These are phyloP conservation scores for Penicillium ucsense DNA, from an alignment of 495 filamentous ascomycete genomes.

Conservation along the genomic window DNA sequence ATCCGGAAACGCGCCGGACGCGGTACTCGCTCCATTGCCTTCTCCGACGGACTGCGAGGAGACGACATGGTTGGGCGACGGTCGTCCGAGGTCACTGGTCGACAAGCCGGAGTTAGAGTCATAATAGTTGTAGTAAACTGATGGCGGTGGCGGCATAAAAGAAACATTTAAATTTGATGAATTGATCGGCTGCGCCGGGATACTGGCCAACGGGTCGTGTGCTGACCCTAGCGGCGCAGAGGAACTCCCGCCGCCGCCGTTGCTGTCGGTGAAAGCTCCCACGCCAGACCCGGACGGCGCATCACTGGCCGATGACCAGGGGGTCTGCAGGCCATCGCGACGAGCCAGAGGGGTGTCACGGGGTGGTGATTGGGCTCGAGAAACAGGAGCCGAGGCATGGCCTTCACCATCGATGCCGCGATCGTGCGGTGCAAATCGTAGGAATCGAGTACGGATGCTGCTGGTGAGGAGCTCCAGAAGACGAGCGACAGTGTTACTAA, in stretches of 20 bases:
- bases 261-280: conserved; percentile 24
- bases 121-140: conserved; percentile 40
- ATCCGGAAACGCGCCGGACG: conserved; percentile 31
- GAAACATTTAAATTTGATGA: conserved; percentile 38
- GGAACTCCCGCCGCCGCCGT: conserved; percentile 12
- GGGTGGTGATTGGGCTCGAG: conserved; percentile 29
- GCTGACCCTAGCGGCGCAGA: conserved; percentile 18
- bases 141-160: conserved; percentile 42
- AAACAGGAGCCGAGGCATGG: conserved; percentile 25
- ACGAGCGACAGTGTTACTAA: conserved; percentile 91
- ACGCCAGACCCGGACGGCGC: conserved; percentile 15
- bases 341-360: conserved; percentile 21
- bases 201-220: conserved; percentile 36
- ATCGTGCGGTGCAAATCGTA: conserved; percentile 43
- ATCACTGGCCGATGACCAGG: conserved; percentile 23
- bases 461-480: conserved; percentile 73
- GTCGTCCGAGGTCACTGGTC: conserved; percentile 20
- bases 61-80: conserved; percentile 16
- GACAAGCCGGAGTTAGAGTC: conserved; percentile 28
- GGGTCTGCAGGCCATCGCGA: conserved; percentile 21
- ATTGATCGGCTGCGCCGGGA: conserved; percentile 40
- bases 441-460: conserved; percentile 63
- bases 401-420: conserved; percentile 31
- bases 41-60: conserved; percentile 26
- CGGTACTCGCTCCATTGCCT: conserved; percentile 13